These are phyloP conservation scores for Dryadomyces quercus-mongolicae DNA, from an alignment of 2,329 filamentous ascomycete genomes.

Conservation along the genomic window DNA sequence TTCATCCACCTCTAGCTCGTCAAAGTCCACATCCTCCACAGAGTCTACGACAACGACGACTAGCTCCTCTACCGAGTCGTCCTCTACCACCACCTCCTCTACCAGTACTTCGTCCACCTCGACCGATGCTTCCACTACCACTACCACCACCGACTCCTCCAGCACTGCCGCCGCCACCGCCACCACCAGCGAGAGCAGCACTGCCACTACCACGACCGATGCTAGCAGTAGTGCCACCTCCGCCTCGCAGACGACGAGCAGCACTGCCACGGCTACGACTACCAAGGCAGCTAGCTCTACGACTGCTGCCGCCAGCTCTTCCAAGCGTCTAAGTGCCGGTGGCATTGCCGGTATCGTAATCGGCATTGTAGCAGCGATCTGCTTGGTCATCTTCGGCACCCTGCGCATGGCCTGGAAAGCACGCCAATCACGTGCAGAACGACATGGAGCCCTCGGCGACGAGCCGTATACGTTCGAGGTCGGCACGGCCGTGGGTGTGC, in stretches of 20 bases:
- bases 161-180: not conserved
- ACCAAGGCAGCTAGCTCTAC: not conserved
- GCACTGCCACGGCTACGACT: not conserved
- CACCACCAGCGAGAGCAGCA: not conserved
- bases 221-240: not conserved
- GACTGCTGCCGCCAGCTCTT: not conserved
- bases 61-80: not conserved
- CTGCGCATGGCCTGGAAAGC: not conserved
- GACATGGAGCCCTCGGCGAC: not conserved
- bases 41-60: not conserved
- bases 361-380: not conserved
- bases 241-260: not conserved
- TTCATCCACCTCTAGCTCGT: not conserved
- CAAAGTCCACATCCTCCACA: not conserved
- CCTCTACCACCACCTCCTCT: not conserved
- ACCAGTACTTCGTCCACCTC: not conserved
- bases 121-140: not conserved
- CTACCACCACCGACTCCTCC: not conserved
- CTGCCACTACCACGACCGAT: not conserved
- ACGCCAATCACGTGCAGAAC: not conserved
- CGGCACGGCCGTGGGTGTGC: not conserved
- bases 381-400: not conserved
- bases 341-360: not conserved
- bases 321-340: not conserved
- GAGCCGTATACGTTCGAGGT: not conserved